Conservation (phyloP, 371 early-diverging fungal species). For the Syncephalastrum contaminatum region DNA sequence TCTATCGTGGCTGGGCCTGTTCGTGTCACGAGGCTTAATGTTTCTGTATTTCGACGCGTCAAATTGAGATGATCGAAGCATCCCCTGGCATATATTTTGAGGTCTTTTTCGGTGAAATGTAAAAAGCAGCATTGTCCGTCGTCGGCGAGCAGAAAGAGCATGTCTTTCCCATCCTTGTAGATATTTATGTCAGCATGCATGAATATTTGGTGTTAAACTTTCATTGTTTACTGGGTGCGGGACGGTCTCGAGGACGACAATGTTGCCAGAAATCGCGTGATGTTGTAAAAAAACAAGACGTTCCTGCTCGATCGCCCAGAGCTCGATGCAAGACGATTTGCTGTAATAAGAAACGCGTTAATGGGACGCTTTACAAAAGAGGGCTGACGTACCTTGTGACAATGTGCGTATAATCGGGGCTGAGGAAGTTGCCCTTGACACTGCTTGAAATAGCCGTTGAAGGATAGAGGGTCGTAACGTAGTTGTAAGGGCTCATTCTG, state of each 20-base stretch:
- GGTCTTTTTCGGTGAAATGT: slow-evolving; percentile 55
- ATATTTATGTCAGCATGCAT: slow-evolving; percentile 9
- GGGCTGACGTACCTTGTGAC: slow-evolving; percentile 19
- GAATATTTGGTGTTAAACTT: no score
- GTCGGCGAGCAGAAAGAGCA: slow-evolving; percentile 55
- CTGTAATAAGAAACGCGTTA: slow-evolving; percentile 22
- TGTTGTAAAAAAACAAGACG: slow-evolving; percentile 52
- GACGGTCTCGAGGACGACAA: slow-evolving; percentile 51
- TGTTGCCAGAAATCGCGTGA: slow-evolving; percentile 63
- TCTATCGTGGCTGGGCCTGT: no score
- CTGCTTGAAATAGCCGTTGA: slow-evolving; percentile 22
- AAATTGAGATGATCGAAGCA: slow-evolving; percentile 39
- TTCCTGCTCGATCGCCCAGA: slow-evolving; percentile 45
- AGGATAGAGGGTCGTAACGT: slow-evolving; percentile 23
- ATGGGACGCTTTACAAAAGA: not conserved
- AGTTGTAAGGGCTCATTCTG: slow-evolving; percentile 22
- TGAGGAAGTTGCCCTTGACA: slow-evolving; percentile 23
- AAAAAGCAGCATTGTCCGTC: slow-evolving; percentile 49
- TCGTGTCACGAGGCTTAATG: slow-evolving; percentile 4
- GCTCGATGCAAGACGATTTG: slow-evolving; percentile 64
- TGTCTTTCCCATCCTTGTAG: slow-evolving; percentile 30
- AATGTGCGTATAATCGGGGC: slow-evolving; percentile 11
- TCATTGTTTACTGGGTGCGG: slow-evolving; percentile 50
- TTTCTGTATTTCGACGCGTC: slow-evolving; percentile 33
- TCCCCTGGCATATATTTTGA: slow-evolving; percentile 45